phyloP scores from a whole-genome alignment of 192 early-diverging fungal genomes.

The Allomyces macrogynus region DNA sequence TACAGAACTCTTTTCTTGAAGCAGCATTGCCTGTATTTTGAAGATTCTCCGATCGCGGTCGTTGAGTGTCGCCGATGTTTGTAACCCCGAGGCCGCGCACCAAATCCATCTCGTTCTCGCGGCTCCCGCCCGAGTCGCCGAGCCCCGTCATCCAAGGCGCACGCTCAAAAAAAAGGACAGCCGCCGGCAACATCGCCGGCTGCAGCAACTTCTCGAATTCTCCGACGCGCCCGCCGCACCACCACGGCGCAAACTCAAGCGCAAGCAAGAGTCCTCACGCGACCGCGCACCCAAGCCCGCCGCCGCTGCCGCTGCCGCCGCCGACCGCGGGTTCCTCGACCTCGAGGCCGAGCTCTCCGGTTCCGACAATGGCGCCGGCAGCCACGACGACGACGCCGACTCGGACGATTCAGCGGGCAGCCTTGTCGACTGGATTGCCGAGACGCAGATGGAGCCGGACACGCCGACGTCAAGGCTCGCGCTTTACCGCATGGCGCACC shows the following conservation, averaged over 20 bases:
- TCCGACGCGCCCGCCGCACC: too few relatives aligned
- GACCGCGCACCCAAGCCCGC: neutral
- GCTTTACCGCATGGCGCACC: neutral
- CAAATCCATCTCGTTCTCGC: neutral
- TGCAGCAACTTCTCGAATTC: neutral
- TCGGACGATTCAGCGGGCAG: neutral
- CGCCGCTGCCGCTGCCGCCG: too few relatives aligned
- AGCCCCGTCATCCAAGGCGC: neutral
- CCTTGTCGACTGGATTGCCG: neutral
- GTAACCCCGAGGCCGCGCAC: neutral
- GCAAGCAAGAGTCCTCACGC: too few relatives aligned
- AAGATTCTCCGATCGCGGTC: neutral
- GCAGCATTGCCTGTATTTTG: neutral
- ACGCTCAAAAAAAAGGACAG: neutral
- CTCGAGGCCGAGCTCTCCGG: neutral
- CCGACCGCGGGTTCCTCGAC: neutral
- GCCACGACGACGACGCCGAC: neutral
- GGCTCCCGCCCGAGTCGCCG: neutral
- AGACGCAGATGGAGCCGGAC: neutral
- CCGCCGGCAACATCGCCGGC: neutral
- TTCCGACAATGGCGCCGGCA: neutral
- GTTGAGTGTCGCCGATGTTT: neutral
- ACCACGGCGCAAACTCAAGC: too few relatives aligned
- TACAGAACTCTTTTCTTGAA: neutral
- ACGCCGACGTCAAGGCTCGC: neutral